A percentile compares a stretch with the other conserved stretches of the same genome.
Evolutionary conservation across 805 yeast species (phyloP).

Genomic region (Saccharomycopsis fermentans): DNA sequence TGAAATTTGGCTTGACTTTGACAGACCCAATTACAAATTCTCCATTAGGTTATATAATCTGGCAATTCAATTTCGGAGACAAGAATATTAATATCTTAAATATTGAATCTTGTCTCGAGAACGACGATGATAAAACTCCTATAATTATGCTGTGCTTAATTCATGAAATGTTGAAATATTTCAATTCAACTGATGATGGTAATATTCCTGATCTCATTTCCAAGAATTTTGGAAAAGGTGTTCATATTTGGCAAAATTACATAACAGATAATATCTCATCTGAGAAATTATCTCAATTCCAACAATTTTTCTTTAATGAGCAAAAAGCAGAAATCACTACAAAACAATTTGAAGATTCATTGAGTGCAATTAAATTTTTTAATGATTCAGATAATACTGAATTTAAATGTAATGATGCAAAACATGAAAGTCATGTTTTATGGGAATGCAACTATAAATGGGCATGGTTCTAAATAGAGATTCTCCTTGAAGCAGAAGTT

Average conservation of each 20-base stretch:
- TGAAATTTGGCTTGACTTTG: slow-evolving; percentile 26
- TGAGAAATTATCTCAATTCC: slow-evolving; percentile 20
- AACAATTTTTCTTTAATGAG: slow-evolving; percentile 17
- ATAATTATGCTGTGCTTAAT: slow-evolving; percentile 13
- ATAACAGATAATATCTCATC: neutral
- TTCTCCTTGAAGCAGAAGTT: too few species aligned
- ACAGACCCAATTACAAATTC: neutral
- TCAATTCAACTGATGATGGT: slow-evolving; percentile 24
- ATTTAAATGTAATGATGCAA: slow-evolving; percentile 21
- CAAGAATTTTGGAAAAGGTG: slow-evolving; percentile 20
- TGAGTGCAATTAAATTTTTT: slow-evolving; percentile 31
- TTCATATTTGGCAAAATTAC: slow-evolving; percentile 34
- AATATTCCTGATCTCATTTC: slow-evolving; percentile 26
- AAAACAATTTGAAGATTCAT: slow-evolving; percentile 24
- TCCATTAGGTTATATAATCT: slow-evolving; percentile 26
- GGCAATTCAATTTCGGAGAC: slow-evolving; percentile 36
- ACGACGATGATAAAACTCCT: neutral
- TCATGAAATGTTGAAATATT: slow-evolving; percentile 20
- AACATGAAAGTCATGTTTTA: slow-evolving; percentile 20
- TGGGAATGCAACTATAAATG: slow-evolving; percentile 40
- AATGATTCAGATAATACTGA: neutral
- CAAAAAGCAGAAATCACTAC: slow-evolving; percentile 21
- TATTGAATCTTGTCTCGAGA: slow-evolving; percentile 17
- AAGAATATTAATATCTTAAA: slow-evolving; percentile 24
- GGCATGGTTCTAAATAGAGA: slow-evolving; percentile 35